phyloP scores from a whole-genome alignment of 176 grass and related monocot genomes.

The Pontederia paniculata region DNA sequence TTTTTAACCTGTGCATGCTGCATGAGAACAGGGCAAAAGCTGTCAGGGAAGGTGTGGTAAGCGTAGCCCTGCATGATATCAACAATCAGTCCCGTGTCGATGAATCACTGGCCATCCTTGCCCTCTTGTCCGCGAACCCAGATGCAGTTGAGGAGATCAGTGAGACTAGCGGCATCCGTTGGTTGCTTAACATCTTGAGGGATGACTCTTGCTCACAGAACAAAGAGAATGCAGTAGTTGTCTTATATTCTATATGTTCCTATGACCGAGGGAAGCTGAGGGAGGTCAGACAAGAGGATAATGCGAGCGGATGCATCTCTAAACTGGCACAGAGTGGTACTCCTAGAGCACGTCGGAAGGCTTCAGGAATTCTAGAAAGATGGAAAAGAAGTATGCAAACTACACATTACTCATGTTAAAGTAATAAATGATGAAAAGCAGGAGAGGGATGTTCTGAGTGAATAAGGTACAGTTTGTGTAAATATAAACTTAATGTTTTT shows the following conservation, averaged over 20 bases:
- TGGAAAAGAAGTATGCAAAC: slow-evolving; percentile 41
- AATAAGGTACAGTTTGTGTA: slow-evolving; percentile 26
- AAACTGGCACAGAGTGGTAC: slow-evolving; percentile 44
- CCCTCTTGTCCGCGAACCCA: slow-evolving; percentile 40
- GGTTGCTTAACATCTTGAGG: slow-evolving; percentile 42
- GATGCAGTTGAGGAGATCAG: slow-evolving; percentile 55
- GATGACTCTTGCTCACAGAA: slow-evolving; percentile 44
- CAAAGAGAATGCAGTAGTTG: slow-evolving; percentile 68
- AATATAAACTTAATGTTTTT: slow-evolving; percentile 3
- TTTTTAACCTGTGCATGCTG: slow-evolving; percentile 61
- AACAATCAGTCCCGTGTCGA: slow-evolving; percentile 40
- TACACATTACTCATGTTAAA: slow-evolving; percentile 58
- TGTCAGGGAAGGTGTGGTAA: slow-evolving; percentile 31
- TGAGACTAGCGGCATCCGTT: slow-evolving; percentile 22
- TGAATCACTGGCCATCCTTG: slow-evolving; percentile 57
- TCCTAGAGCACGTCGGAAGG: slow-evolving; percentile 53
- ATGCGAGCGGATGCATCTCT: slow-evolving; percentile 34
- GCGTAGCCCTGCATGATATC: slow-evolving; percentile 45
- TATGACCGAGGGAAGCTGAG: slow-evolving; percentile 40
- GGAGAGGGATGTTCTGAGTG: not conserved
- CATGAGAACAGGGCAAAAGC: slow-evolving; percentile 53
- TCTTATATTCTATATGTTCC: slow-evolving; percentile 52
- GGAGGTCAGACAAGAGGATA: slow-evolving; percentile 47
- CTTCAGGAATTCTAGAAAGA: slow-evolving; percentile 48
- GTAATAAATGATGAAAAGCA: slow-evolving; percentile 4